Evolutionary conservation across 2,329 filamentous ascomycete genomes (phyloP).

Genomic region (Fusarium beomiforme): DNA sequence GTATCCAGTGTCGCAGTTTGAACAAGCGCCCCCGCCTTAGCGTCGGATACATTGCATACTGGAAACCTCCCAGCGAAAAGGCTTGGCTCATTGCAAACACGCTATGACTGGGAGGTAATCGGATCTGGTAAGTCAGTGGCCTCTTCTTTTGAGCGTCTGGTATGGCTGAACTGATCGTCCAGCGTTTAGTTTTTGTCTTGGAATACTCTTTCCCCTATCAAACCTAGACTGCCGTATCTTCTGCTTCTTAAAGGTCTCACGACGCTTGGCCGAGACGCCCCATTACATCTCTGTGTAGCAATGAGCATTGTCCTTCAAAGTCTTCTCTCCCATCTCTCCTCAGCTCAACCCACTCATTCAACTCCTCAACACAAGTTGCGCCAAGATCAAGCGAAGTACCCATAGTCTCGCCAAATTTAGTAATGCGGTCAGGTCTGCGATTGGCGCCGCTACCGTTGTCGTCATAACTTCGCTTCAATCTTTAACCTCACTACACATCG

Average conservation of each 20-base stretch:
- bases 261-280: neutral
- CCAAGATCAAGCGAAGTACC: neutral
- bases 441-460: constrained; percentile 6
- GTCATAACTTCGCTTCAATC: constrained; percentile 18
- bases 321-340: neutral
- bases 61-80: constrained; percentile 7
- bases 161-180: neutral
- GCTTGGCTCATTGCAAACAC: constrained; percentile 10
- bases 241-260: constrained; percentile 2
- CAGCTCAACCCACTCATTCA: neutral
- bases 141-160: neutral
- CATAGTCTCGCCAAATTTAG: constrained; percentile 3
- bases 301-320: neutral
- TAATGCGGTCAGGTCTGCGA: constrained; percentile 7
- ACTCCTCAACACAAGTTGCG: neutral
- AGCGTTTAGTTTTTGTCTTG: neutral
- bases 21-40: neutral
- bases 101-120: neutral
- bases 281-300: neutral
- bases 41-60: neutral
- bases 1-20: neutral
- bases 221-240: neutral
- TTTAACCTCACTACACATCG: neutral
- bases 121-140: neutral
- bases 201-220: neutral